Base-by-base conservation (phyloP, 257 asterid genomes). In the Rhazya stricta region DNA sequence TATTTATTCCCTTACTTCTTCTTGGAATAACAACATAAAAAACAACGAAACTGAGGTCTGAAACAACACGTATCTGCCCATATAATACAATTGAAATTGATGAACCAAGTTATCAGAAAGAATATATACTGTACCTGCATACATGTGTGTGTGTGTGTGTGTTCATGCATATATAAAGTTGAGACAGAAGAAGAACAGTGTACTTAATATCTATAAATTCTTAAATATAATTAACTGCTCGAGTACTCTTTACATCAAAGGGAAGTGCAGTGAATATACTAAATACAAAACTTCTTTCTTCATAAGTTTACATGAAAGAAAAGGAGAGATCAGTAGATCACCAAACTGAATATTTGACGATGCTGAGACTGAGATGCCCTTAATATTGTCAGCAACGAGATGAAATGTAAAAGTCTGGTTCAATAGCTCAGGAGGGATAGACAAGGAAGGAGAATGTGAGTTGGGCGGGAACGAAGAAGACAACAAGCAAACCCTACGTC, bases 351-450 rank as follows among this genome's bases (percentile, higher is more conserved):
- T 70, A 30, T 63, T 27, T 39, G 9, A 63, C 36, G 62, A 48
- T 19, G n/a, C 45, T 32, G 37, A 23, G 18, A 54, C 23, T 7
- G 37, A 54, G 34, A 39, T 58, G 23, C 11, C 16, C 73, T 41
- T 37, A 36, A 19, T 61, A 29, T 65, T 75, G 46, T 71, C 67
- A 34, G 23, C n/a, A 36, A 9, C 7, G 46, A 73, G 70, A 43
- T 43, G 61, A 56, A 34, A 43, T 18, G 15, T 19, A 2, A 27
- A 71, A 32, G 19, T 51, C 34, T 67, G 43, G 68, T 71, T 56
- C 67, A 75, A 81, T 63, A 93, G 98, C 98, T 93, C 98, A 89
- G 86, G 93, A 91, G 98, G 98, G 97, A 94, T 91, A 94, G 97
- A 90, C 97, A 89, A 90, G 98, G 96, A 94, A 91, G 93, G 97